Evolutionary conservation across 306 rosid genomes (phyloP), one percentile per base, ranked within the genome.

Genomic region (Abrus pulchellus): DNA sequence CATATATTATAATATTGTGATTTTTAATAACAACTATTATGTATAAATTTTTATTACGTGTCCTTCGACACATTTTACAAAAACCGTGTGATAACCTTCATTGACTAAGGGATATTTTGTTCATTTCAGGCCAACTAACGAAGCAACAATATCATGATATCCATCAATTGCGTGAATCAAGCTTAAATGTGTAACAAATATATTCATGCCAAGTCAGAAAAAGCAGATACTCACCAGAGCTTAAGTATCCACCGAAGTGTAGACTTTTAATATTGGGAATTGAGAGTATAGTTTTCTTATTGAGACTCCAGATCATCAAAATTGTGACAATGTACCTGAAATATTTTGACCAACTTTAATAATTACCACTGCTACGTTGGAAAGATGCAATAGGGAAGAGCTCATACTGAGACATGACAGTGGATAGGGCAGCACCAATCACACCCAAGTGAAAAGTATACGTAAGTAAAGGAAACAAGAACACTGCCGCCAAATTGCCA

Each of bases 341-440:
- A 70, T 70, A 49, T 50, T 12, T 48, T 1, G 28, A 32, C 45
- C 7, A 0, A 13, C 5, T 68, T 30, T 13, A 49, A 6, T 48
- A 70, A 70, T 6, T 7, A 48, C 29, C 28, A 32, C 2, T 32
- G 56, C 75, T 32, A 30, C 49, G 13, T n/a, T 70, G 45, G 32
- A 50, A 70, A 70, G n/a, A 32, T 49, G 60, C 45, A 70, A 7
- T 48, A 49, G 32, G 40, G 29, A 1, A 48, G 66, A 72, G 64
- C 14, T 71, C 77, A 72, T 72, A 72, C 77, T 72, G 77, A 55
- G 77, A 72, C 6, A 72, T 53, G 34, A 72, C 66, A 72, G 77
- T 72, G 50, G 77, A 72, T 9, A 72, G 9, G 4, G 77, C 65
- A 54, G 77, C 77, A 50, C 77, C 77, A 40, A 49, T 36, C 28